Conservation (phyloP, 75 land plant genomes). For the Pseudotsuga menziesii region DNA sequence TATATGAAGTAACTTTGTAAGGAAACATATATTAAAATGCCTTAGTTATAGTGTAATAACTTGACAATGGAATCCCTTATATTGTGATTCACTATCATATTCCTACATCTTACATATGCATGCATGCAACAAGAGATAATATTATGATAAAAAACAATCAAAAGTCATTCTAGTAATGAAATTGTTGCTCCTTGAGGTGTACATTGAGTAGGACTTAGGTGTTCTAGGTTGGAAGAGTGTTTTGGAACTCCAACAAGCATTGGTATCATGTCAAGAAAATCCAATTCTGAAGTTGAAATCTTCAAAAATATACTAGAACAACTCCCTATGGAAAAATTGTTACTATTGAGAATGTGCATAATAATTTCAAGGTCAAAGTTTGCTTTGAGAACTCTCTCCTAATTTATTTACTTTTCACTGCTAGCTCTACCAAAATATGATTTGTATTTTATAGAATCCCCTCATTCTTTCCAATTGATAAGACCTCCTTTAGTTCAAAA, state of each 20-base stretch:
- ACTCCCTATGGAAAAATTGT: conserved; percentile 37
- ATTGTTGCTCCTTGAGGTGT: conserved; percentile 34
- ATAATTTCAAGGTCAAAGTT: conserved; percentile 51
- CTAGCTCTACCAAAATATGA: conserved; percentile 42
- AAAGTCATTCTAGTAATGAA: conserved; percentile 34
- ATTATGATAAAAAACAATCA: conserved; percentile 10
- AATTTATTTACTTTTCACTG: conserved; percentile 35
- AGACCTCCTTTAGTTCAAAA: conserved; percentile 46
- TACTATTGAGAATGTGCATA: conserved; percentile 30
- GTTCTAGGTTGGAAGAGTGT: conserved; percentile 22
- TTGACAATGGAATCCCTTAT: conserved; percentile 19
- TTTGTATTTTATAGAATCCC: conserved; percentile 34
- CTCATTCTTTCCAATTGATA: conserved; percentile 40
- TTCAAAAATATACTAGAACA: conserved; percentile 37
- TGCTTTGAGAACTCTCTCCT: conserved; percentile 26
- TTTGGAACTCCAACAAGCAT: conserved; percentile 31
- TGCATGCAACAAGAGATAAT: conserved; percentile 39
- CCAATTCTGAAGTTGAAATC: conserved; percentile 45
- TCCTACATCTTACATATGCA: conserved; percentile 42
- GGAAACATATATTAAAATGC: conserved; percentile 17
- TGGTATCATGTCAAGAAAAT: conserved; percentile 36
- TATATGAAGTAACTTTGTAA: no score
- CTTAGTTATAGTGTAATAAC: conserved; percentile 35
- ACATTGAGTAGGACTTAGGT: conserved; percentile 26
- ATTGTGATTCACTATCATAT: conserved; percentile 21